Conservation (phyloP, 495 filamentous ascomycete genomes). For the Talaromyces borbonicus region DNA sequence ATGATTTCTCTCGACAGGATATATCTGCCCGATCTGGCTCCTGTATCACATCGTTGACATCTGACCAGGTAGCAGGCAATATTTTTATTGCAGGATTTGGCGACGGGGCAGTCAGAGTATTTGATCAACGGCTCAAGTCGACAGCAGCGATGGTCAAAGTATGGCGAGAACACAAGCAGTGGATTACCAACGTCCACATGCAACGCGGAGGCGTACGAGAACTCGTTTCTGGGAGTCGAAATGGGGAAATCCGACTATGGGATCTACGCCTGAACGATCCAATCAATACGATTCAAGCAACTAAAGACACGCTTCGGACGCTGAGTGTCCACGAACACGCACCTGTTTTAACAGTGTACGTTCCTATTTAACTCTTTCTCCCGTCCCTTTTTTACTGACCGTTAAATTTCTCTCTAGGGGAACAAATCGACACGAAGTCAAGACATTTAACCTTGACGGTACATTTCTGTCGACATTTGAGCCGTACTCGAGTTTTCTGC, state of each 20-base stretch:
- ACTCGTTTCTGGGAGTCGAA: constrained; percentile 73
- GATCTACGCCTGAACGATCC: constrained; percentile 79
- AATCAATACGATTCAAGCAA: constrained; percentile 62
- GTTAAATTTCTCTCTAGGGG: constrained; percentile 53
- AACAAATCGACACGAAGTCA: constrained; percentile 77
- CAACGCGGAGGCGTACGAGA: constrained; percentile 91
- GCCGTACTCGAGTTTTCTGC: constrained; percentile 80
- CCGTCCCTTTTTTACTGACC: neutral
- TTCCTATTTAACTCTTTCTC: no score
- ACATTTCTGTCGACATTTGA: constrained; percentile 67
- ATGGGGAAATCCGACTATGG: constrained; percentile 92
- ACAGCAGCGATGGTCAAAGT: constrained; percentile 84
- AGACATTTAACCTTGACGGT: constrained; percentile 82
- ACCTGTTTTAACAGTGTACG: constrained; percentile 92
- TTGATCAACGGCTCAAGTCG: constrained; percentile 75
- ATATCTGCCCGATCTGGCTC: constrained; percentile 93
- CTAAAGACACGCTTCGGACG: constrained; percentile 69
- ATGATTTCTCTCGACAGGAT: constrained; percentile 38
- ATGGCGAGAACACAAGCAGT: constrained; percentile 91
- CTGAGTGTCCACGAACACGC: constrained; percentile 94
- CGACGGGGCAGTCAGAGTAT: constrained; percentile 90
- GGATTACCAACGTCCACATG: constrained; percentile 94
- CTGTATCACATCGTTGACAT: constrained; percentile 90
- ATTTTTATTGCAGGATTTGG: constrained; percentile 95
- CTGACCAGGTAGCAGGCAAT: constrained; percentile 93